Evolutionary conservation across 1,284 basidiomycete genomes (phyloP), one percentile per base, ranked within the genome.

Genomic region (Heliocybe sulcata): DNA sequence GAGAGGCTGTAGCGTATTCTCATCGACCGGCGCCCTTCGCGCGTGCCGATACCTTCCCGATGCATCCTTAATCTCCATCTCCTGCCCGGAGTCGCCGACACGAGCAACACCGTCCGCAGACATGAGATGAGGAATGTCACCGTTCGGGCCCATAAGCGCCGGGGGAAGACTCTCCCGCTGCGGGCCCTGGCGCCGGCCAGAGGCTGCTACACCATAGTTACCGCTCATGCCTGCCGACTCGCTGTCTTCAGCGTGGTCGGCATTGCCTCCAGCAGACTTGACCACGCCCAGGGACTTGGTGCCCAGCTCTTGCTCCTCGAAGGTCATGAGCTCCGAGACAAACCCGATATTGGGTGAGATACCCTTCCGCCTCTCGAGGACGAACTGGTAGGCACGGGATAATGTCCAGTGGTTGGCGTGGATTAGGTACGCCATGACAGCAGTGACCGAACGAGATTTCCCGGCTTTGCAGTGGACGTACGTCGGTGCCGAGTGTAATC

Each of bases 321-420:
- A 98, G 51, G 85, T 88, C 94, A 98, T 98, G 45, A 98, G 79
- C 70, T 98, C 95, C 12, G 91, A 93, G 31, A 98, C 92, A 69
- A 98, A 98, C 4, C 95, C 95, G 61, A 99, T 98, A 68, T 98
- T 98, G 9, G 96, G 95, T n/a, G 90, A 94, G 61, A 98, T 94
- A 60, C 90, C 92, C 60, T 90, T 89, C 49, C 96, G 82, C 9
- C 93, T 82, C 63, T 95, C 93, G 42, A 92, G 79, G 22, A 98
- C 95, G 66, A 93, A 95, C 1, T 86, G 76, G 67, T 98, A 98
- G 0, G 95, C 91, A 52, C 85, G 85, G 27, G 91, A 89, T 51
- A 98, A 80, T 8, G 93, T 89, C 95, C 95, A 98, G 62, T 94
- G 92, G 64, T 97, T 93, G 3, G 94, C 90, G 64, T 97, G 94